Evolutionary conservation across 2,329 filamentous ascomycete species (phyloP).

Genomic region (Magnaporthales sp.): DNA sequence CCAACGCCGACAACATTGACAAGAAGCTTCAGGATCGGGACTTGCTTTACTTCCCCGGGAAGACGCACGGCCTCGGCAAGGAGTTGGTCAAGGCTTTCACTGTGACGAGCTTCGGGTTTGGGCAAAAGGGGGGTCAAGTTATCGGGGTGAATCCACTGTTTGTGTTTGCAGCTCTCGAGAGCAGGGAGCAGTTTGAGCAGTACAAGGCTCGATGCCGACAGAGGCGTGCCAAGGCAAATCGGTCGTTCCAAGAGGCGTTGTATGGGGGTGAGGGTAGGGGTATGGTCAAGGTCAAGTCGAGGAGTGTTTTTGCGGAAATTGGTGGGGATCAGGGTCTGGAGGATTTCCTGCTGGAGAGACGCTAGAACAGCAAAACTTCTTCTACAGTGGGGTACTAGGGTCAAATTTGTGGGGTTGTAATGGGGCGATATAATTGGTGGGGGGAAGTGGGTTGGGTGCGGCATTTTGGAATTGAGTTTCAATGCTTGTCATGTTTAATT

Average conservation of each 20-base stretch:
- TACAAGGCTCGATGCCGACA: not conserved
- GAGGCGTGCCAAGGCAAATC: not conserved
- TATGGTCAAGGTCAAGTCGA: not conserved
- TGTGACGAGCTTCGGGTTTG: constrained; percentile 34
- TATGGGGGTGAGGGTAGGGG: not conserved
- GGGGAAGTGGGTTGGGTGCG: not conserved
- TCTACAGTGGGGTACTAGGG: too few relatives aligned
- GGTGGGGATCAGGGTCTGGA: not conserved
- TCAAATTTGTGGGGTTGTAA: not conserved
- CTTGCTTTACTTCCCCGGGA: constrained; percentile 22
- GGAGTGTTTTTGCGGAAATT: not conserved
- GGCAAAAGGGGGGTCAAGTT: constrained; percentile 31
- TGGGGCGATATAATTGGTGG: too few relatives aligned
- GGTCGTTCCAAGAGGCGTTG: not conserved
- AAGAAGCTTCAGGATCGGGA: constrained; percentile 16
- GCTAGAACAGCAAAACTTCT: too few relatives aligned
- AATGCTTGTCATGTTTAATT: too few relatives aligned
- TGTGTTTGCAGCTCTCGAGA: constrained; percentile 20
- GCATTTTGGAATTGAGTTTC: too few relatives aligned
- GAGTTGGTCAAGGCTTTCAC: constrained; percentile 24
- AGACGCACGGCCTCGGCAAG: not conserved
- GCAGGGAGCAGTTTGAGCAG: constrained; percentile 9
- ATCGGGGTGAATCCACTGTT: constrained; percentile 26
- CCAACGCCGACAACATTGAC: constrained; percentile 28
- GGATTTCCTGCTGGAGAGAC: not conserved